phyloP scores from a whole-genome alignment of 768 basidiomycete genomes.

The Suillus americanus region DNA sequence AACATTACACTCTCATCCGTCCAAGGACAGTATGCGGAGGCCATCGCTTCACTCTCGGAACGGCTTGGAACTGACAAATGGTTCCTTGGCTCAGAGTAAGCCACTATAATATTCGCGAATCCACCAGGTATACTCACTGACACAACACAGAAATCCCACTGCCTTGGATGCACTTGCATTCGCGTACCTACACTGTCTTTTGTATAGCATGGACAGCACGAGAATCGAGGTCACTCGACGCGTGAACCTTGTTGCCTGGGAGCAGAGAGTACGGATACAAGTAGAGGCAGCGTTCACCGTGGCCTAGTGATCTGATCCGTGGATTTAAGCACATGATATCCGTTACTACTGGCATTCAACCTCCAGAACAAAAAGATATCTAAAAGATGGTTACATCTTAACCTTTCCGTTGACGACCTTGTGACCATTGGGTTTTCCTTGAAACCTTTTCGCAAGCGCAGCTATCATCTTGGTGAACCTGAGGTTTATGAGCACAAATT shows the following conservation, averaged over 20 bases:
- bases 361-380: background rate
- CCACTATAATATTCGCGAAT: slow-evolving; percentile 7
- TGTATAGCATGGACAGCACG: slow-evolving; percentile 42
- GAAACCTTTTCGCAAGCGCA: slow-evolving; percentile 64
- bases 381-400: slow-evolving; percentile 12
- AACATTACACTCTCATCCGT: slow-evolving; percentile 53
- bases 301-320: background rate
- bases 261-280: slow-evolving; percentile 59
- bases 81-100: slow-evolving; percentile 77
- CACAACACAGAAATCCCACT: slow-evolving; percentile 60
- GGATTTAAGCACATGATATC: background rate
- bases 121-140: slow-evolving; percentile 4
- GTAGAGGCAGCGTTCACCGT: slow-evolving; percentile 53
- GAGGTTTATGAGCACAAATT: slow-evolving; percentile 1
- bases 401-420: slow-evolving; percentile 15
- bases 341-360: background rate
- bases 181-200: slow-evolving; percentile 73
- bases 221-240: slow-evolving; percentile 68
- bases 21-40: slow-evolving; percentile 63
- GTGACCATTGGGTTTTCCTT: slow-evolving; percentile 20
- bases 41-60: slow-evolving; percentile 70
- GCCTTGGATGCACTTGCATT: slow-evolving; percentile 81
- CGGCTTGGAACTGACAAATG: slow-evolving; percentile 75
- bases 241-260: slow-evolving; percentile 82
- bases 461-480: slow-evolving; percentile 79